A percentile compares a stretch with the other conserved stretches of the same genome.
Conservation (phyloP, 1,284 basidiomycete genomes). For the Cutaneotrichosporon cutaneum region DNA sequence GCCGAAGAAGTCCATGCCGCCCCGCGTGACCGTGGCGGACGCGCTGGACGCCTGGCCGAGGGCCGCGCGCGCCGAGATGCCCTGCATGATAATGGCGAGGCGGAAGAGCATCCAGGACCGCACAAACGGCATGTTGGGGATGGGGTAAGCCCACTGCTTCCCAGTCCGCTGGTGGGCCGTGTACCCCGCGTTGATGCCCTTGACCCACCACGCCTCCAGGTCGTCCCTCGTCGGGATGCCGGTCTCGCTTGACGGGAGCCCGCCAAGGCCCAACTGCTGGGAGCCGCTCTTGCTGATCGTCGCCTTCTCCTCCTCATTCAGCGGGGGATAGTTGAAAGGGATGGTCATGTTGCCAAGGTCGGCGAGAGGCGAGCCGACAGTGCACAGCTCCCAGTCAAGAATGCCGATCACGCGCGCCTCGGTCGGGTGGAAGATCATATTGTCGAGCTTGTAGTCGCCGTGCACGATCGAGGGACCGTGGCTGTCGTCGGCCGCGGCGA, state of each 20-base stretch:
- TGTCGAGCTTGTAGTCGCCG: conserved; percentile 96
- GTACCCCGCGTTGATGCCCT: conserved; percentile 43
- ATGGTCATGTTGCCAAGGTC: conserved; percentile 76
- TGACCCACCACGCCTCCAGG: conserved; percentile 60
- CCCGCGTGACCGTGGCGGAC: conserved; percentile 58
- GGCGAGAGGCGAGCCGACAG: conserved; percentile 80
- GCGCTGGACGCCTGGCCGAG: conserved; percentile 84
- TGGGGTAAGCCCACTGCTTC: conserved; percentile 41
- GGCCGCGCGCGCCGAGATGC: conserved; percentile 84
- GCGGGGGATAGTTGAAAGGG: conserved; percentile 16
- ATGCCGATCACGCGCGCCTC: conserved; percentile 91
- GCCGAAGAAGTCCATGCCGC: conserved; percentile 66
- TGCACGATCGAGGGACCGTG: conserved; percentile 70
- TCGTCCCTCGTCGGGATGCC: conserved; percentile 67
- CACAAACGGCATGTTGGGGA: conserved; percentile 44
- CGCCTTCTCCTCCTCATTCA: not conserved
- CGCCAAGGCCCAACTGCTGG: conserved; percentile 59
- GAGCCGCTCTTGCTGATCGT: not conserved
- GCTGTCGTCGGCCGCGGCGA: conserved; percentile 69
- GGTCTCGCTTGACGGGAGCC: conserved; percentile 57
- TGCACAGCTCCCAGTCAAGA: conserved; percentile 94
- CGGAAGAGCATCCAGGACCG: conserved; percentile 52
- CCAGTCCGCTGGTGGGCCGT: conserved; percentile 25
- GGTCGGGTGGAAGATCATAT: conserved; percentile 87
- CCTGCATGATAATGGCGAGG: conserved; percentile 85